These are phyloP conservation scores for Vachellia collinsii DNA, from an alignment of 306 rosid species.

Conservation along the genomic window DNA sequence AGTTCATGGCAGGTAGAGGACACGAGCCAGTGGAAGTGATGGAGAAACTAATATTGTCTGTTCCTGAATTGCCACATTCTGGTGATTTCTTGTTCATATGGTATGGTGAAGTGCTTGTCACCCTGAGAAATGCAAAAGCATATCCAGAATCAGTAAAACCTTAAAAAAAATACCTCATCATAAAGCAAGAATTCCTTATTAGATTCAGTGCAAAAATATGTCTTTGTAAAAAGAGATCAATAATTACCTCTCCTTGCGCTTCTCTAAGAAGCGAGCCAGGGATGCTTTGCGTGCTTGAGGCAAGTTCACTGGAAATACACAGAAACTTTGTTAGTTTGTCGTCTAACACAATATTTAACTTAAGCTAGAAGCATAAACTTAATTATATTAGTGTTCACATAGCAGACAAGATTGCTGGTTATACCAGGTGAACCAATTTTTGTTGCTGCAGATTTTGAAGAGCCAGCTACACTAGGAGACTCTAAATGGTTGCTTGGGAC, in stretches of 20 bases:
- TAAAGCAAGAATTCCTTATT: background rate
- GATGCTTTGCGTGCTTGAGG: slow-evolving; percentile 98
- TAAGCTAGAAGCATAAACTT: slow-evolving; percentile 14
- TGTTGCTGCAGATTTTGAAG: slow-evolving; percentile 46
- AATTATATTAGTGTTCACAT: background rate
- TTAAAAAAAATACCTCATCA: background rate
- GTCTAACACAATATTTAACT: slow-evolving; percentile 8
- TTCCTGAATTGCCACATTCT: slow-evolving; percentile 57
- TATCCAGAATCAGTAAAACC: background rate
- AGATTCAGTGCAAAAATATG: background rate
- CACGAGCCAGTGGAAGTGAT: slow-evolving; percentile 50
- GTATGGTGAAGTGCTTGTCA: slow-evolving; percentile 61
- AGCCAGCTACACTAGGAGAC: slow-evolving; percentile 48
- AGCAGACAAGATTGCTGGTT: background rate
- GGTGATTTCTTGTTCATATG: slow-evolving; percentile 50
- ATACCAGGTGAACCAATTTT: slow-evolving; percentile 66
- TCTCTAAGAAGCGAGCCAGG: slow-evolving; percentile 88
- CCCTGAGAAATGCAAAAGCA: slow-evolving; percentile 46
- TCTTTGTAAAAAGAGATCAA: slow-evolving; percentile 1
- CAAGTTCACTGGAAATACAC: slow-evolving; percentile 57
- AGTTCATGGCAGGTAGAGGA: slow-evolving; percentile 48
- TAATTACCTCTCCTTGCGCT: slow-evolving; percentile 92
- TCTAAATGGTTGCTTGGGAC: slow-evolving; percentile 49
- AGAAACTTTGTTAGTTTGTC: background rate
- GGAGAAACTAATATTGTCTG: slow-evolving; percentile 48